A percentile compares a stretch with the other conserved stretches of the same genome.
These are phyloP conservation scores for Solanum okadae DNA, from an alignment of 257 asterid genomes.

Conservation along the genomic window DNA sequence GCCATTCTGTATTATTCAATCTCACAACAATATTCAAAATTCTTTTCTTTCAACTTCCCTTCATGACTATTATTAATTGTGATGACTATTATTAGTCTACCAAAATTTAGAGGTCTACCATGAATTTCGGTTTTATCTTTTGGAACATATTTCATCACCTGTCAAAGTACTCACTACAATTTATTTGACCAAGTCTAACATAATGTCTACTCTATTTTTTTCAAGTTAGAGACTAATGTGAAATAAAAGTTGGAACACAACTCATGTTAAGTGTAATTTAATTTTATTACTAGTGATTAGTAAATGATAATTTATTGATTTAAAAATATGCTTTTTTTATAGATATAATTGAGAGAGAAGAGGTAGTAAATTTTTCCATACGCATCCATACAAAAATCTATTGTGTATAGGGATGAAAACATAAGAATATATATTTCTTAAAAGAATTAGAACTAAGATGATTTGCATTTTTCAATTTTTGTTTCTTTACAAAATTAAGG, in stretches of 20 bases:
- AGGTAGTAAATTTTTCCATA: background rate
- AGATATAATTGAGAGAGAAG: background rate
- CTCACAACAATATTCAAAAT: background rate
- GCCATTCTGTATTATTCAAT: constrained; percentile 22
- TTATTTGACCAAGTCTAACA: background rate
- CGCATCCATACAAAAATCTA: background rate
- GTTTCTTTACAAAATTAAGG: background rate
- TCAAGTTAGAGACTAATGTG: background rate
- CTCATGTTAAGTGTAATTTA: background rate
- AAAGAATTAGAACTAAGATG: background rate
- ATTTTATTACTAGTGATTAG: background rate
- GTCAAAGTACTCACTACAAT: background rate
- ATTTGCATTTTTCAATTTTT: background rate
- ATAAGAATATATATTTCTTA: background rate
- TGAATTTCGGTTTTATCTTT: background rate
- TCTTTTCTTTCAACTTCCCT: background rate
- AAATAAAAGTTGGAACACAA: background rate
- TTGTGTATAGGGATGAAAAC: background rate
- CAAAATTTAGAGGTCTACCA: background rate
- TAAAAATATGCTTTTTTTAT: too few relatives aligned
- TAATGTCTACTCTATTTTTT: background rate
- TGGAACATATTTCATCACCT: background rate
- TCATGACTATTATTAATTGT: background rate
- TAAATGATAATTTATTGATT: background rate
- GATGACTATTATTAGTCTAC: background rate